A percentile compares a stretch with the other conserved stretches of the same genome.
phyloP scores from a whole-genome alignment of 2,329 filamentous ascomycete species.

The Acarospora socialis region DNA sequence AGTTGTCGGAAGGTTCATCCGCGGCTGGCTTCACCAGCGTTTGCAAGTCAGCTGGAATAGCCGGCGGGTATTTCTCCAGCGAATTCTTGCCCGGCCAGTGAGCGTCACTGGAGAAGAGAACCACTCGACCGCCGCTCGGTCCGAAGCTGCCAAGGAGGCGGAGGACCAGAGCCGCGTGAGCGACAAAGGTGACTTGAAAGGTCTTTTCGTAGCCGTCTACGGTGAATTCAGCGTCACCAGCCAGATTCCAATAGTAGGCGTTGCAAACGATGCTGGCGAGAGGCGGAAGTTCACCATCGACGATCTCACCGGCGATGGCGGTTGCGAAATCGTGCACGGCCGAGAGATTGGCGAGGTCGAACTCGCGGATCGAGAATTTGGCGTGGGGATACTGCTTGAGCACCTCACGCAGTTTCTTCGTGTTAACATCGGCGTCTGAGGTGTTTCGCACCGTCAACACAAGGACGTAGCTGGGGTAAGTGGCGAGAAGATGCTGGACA shows the following conservation, averaged over 20 bases:
- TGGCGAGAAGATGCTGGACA: slow-evolving; percentile 16
- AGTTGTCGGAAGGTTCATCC: slow-evolving; percentile 20
- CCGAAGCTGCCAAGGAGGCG: slow-evolving; percentile 21
- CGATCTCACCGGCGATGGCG: slow-evolving; percentile 19
- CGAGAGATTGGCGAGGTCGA: slow-evolving; percentile 25
- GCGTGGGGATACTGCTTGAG: slow-evolving; percentile 14
- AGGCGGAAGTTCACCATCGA: slow-evolving; percentile 18
- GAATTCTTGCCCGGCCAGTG: slow-evolving; percentile 28
- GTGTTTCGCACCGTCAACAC: slow-evolving; percentile 22
- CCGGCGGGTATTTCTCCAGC: slow-evolving; percentile 24
- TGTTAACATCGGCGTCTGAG: slow-evolving; percentile 18
- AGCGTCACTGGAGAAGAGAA: slow-evolving; percentile 21
- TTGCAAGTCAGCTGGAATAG: slow-evolving; percentile 25
- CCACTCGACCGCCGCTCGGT: slow-evolving; percentile 17
- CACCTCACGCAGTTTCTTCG: slow-evolving; percentile 15
- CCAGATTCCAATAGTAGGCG: slow-evolving; percentile 27
- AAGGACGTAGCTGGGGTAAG: slow-evolving; percentile 15
- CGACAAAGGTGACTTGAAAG: slow-evolving; percentile 27
- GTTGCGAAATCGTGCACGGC: slow-evolving; percentile 24
- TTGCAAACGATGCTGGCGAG: slow-evolving; percentile 28
- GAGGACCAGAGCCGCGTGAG: slow-evolving; percentile 26
- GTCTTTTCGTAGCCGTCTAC: slow-evolving; percentile 26
- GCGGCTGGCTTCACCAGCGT: slow-evolving; percentile 22
- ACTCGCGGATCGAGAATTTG: slow-evolving; percentile 20
- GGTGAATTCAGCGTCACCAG: slow-evolving; percentile 20